Percentiles rank a stretch among this genome's conserved stretches.
Conservation (phyloP, 1,284 basidiomycete species). For the Abortiporus biennis region DNA sequence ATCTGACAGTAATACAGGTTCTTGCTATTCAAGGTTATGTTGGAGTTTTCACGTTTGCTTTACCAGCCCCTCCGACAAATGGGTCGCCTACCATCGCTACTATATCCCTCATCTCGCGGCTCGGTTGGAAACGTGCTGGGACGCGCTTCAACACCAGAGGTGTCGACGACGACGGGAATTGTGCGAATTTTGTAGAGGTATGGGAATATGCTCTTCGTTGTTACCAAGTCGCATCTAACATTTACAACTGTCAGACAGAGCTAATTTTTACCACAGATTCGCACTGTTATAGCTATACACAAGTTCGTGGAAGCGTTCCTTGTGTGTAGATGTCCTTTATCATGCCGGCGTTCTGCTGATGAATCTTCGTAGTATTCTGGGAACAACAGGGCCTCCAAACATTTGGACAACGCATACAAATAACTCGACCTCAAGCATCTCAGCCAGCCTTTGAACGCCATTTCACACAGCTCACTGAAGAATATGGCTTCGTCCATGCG, state of each 20-base stretch:
- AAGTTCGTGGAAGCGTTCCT: constrained; percentile 92
- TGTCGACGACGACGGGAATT: constrained; percentile 96
- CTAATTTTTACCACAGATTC: constrained; percentile 82
- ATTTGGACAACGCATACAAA: constrained; percentile 86
- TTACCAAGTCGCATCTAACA: constrained; percentile 4
- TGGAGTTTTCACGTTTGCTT: constrained; percentile 64
- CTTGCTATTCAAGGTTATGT: constrained; percentile 92
- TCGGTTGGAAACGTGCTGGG: constrained; percentile 94
- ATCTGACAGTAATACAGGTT: constrained; percentile 35
- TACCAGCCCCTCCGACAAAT: constrained; percentile 69
- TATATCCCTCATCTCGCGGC: constrained; percentile 76
- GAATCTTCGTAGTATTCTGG: constrained; percentile 78
- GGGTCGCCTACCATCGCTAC: constrained; percentile 62
- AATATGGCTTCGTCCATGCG: constrained; percentile 79
- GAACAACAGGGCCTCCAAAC: constrained; percentile 93
- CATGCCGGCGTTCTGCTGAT: too few relatives aligned
- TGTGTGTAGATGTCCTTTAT: constrained; percentile 45
- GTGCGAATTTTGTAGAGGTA: constrained; percentile 96
- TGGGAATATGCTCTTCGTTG: constrained; percentile 23
- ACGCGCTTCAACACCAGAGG: constrained; percentile 97
- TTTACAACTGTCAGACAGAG: constrained; percentile 63
- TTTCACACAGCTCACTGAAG: constrained; percentile 79
- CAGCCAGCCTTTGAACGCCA: constrained; percentile 96
- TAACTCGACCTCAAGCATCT: constrained; percentile 91
- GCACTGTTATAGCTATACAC: constrained; percentile 84